phyloP scores from a whole-genome alignment of 441 rosid species.

The Syzygium malaccense region DNA sequence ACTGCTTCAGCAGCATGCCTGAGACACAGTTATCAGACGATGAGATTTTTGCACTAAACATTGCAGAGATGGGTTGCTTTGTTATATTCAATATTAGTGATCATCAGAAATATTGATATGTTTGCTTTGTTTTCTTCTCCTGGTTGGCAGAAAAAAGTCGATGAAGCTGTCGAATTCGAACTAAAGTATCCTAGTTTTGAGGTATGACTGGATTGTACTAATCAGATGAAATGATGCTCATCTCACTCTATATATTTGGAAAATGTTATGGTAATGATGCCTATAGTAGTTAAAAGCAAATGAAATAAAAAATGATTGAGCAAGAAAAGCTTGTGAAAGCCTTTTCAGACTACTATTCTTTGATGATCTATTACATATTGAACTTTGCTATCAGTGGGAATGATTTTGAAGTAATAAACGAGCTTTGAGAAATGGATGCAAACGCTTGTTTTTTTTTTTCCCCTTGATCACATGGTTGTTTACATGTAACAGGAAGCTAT shows the following conservation, averaged over 20 bases:
- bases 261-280: neutral
- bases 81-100: neutral
- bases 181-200: conserved; percentile 60
- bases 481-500: conserved; percentile 43
- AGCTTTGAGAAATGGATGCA: neutral
- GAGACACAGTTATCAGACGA: neutral
- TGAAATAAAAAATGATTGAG: neutral
- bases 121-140: neutral
- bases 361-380: neutral
- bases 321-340: neutral
- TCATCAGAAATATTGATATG: neutral
- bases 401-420: neutral
- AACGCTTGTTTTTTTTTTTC: neutral
- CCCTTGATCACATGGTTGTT: neutral
- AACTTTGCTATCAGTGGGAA: neutral
- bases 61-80: neutral
- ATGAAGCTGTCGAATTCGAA: conserved; percentile 47
- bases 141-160: conserved; percentile 51
- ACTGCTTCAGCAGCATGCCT: neutral
- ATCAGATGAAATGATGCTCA: neutral
- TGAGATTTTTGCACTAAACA: neutral
- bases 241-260: neutral
- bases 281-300: neutral
- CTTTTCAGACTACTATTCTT: neutral
- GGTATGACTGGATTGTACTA: conserved; percentile 23